These are phyloP conservation scores for Trifolium dubium DNA, from an alignment of 306 rosid species.

Conservation along the genomic window DNA sequence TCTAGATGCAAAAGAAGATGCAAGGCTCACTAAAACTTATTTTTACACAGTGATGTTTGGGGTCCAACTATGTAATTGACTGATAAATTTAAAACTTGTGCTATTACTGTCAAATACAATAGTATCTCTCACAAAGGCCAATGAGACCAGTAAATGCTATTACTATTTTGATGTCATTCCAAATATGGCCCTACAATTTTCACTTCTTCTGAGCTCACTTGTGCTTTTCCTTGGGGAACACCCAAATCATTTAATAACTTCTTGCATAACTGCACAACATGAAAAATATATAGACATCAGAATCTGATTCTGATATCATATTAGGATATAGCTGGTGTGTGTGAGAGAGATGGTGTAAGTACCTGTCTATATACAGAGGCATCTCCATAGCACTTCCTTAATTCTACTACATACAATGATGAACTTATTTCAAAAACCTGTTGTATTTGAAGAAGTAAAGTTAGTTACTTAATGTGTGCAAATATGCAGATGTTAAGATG, in stretches of 20 bases:
- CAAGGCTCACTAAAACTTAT: conserved; percentile 4
- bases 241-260: conserved; percentile 74
- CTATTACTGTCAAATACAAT: background rate
- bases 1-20: background rate
- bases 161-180: background rate
- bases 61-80: background rate
- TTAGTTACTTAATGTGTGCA: conserved; percentile 17
- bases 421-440: conserved; percentile 88
- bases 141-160: background rate
- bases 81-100: conserved; percentile 23
- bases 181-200: background rate
- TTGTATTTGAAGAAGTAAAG: background rate
- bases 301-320: conserved; percentile 9
- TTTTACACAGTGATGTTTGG: background rate
- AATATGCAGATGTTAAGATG: conserved; percentile 19
- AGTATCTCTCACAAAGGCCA: background rate
- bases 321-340: background rate
- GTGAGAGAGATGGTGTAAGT: background rate
- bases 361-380: conserved; percentile 85
- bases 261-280: conserved; percentile 70
- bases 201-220: conserved; percentile 43
- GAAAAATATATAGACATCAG: conserved; percentile 22
- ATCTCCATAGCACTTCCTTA: conserved; percentile 83
- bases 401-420: conserved; percentile 72
- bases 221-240: conserved; percentile 56